A percentile compares a stretch with the other conserved stretches of the same genome.
Evolutionary conservation across 495 filamentous ascomycete species (phyloP).

Genomic region (Lepidopterella palustris): DNA sequence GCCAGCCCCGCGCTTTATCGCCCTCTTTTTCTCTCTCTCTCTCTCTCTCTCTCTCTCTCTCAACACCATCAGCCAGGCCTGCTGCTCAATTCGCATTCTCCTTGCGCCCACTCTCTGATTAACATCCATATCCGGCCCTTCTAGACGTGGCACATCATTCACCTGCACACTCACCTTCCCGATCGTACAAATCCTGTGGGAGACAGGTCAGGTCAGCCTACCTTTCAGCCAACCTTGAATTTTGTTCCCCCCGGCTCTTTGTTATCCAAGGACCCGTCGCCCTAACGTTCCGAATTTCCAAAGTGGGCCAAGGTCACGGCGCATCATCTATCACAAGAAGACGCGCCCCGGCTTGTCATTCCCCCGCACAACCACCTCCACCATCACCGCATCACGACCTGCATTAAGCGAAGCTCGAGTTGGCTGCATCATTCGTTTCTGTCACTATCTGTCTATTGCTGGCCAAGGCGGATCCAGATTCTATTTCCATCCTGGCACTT

Average conservation of each 20-base stretch:
- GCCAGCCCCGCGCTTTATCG: slow-evolving; percentile 16
- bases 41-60: slow-evolving; percentile 19
- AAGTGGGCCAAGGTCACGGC: slow-evolving; percentile 15
- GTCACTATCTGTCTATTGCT: slow-evolving; percentile 26
- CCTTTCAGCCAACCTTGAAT: neutral
- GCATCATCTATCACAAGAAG: slow-evolving; percentile 1
- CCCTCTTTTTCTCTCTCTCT: no score
- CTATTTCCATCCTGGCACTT: slow-evolving; percentile 21
- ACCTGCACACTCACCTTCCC: neutral
- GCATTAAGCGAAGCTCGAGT: neutral
- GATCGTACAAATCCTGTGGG: neutral
- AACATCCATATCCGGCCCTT: slow-evolving; percentile 9
- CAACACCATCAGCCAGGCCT: slow-evolving; percentile 17
- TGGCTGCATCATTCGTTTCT: neutral
- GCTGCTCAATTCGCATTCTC: slow-evolving; percentile 10
- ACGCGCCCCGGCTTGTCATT: slow-evolving; percentile 8
- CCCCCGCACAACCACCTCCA: slow-evolving; percentile 2
- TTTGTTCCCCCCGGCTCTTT: slow-evolving; percentile 2
- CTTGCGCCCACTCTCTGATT: slow-evolving; percentile 15
- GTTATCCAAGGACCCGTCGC: slow-evolving; percentile 17
- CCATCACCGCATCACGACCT: neutral
- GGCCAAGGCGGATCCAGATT: slow-evolving; percentile 28
- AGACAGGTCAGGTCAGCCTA: no score
- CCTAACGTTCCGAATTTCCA: slow-evolving; percentile 19
- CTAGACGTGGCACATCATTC: slow-evolving; percentile 2